Base-by-base conservation (phyloP, 2,329 filamentous ascomycete genomes). In the Esteya vermicola region DNA sequence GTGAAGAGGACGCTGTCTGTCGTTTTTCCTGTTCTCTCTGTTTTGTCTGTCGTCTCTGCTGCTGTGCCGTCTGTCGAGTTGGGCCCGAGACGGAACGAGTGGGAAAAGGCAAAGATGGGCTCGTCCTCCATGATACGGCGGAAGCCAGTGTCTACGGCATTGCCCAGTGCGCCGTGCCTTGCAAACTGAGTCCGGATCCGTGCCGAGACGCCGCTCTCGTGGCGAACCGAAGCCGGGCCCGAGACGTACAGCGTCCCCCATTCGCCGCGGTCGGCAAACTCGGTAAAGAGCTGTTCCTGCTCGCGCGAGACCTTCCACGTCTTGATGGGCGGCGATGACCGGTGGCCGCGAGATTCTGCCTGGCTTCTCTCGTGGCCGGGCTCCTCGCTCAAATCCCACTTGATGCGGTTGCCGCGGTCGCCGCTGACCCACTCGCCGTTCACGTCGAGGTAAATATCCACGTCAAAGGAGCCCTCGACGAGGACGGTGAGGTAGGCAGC, bases 361-460 rank as follows among this genome's bases (percentile, higher is more conserved):
- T 61, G 57, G 45, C 43, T 3, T 20, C n/a, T 16, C 18, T n/a
- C 16, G 31, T 6, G 20, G 41, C 49, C 23, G 61, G 50, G 33
- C 59, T 51, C 9, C 40, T 69, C 60, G 39, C 65, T 60, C 36
- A 85, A 60, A 9, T 70, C 63, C 85, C 85, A 93, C 43, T 70
- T 65, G 41, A 93, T 81, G 39, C 70, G 63, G 49, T 71, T 83
- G 26, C 70, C 75, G 37, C 75, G 64, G 47, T 86, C 71, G 16
- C 84, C 84, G 51, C 80, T 91, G 44, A 85, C 80, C 84, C 85
- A 93, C 53, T 86, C 77, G 8, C 79, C 79, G 50, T 83, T 81
- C 40, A 82, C 48, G 52, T 84, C 79, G 43, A 79, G 59, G 50
- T 82, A 83, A 36, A 79, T 52, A 51, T 76, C 70, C 12, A 83